phyloP scores from a whole-genome alignment of 805 yeast species.

The Candida vaughaniae region DNA sequence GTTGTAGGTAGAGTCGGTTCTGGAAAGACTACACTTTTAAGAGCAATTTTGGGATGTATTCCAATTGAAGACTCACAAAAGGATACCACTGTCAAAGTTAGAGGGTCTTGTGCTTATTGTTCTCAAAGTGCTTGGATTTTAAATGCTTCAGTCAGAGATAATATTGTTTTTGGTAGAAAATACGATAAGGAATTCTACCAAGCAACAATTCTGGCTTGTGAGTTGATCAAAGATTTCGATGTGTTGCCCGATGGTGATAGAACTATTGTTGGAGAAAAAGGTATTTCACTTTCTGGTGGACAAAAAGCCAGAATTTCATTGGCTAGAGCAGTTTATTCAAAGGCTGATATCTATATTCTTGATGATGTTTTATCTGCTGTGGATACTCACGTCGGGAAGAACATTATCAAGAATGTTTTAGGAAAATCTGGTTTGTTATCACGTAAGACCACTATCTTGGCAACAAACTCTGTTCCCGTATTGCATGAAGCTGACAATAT shows the following conservation, averaged over 20 bases:
- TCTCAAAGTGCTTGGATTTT: conserved; percentile 43
- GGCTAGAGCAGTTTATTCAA: conserved; percentile 42
- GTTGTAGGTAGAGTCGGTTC: conserved; percentile 43
- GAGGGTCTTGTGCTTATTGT: conserved; percentile 39
- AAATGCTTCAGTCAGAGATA: conserved; percentile 40
- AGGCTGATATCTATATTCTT: conserved; percentile 39
- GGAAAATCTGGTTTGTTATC: conserved; percentile 31
- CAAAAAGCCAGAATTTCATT: conserved; percentile 42
- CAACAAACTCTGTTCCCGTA: conserved; percentile 39
- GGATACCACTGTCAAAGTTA: conserved; percentile 20
- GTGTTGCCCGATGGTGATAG: conserved; percentile 40
- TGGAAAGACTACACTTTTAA: conserved; percentile 39
- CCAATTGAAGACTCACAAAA: conserved; percentile 18
- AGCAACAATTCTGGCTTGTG: conserved; percentile 36
- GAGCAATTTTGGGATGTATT: conserved; percentile 32
- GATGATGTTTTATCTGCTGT: conserved; percentile 46
- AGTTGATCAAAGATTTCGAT: conserved; percentile 32
- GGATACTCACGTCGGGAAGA: conserved; percentile 42
- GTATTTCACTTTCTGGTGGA: conserved; percentile 43
- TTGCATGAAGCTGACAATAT: conserved; percentile 35
- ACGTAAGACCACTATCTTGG: conserved; percentile 34
- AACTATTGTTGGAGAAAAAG: conserved; percentile 46
- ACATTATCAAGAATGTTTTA: conserved; percentile 30
- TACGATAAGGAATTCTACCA: conserved; percentile 31
- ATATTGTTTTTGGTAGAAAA: conserved; percentile 37